These are phyloP conservation scores for Debaryomyces subglobosus DNA, from an alignment of 1,139 yeast species.

Conservation along the genomic window DNA sequence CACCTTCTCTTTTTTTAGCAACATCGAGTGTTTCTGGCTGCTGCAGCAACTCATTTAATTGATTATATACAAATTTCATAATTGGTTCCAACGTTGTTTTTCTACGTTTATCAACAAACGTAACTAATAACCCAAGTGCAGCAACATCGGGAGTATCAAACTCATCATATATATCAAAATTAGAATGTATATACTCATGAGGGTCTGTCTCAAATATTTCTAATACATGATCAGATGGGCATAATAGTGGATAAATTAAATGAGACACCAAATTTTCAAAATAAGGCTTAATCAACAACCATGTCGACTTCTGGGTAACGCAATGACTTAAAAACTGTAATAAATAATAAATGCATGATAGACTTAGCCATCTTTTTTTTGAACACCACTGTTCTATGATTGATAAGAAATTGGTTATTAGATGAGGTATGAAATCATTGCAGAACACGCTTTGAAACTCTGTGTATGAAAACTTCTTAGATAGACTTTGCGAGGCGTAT, in stretches of 20 bases:
- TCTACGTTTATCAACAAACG: conserved; percentile 68
- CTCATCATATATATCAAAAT: conserved; percentile 68
- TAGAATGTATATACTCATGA: conserved; percentile 82
- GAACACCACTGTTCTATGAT: conserved; percentile 77
- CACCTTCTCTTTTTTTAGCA: conserved; percentile 80
- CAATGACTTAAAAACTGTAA: conserved; percentile 73
- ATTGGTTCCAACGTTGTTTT: conserved; percentile 65
- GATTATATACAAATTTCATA: conserved; percentile 63
- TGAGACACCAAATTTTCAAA: conserved; percentile 66
- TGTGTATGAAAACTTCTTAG: conserved; percentile 54
- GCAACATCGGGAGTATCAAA: conserved; percentile 68
- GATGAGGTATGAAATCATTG: conserved; percentile 69
- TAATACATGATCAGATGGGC: conserved; percentile 69
- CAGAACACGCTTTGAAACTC: conserved; percentile 53
- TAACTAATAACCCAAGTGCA: conserved; percentile 61
- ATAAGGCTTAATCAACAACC: conserved; percentile 74
- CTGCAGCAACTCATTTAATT: conserved; percentile 47
- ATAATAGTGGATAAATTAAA: conserved; percentile 76
- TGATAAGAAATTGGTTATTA: conserved; percentile 62
- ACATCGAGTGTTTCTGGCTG: conserved; percentile 52
- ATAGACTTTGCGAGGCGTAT: conserved; percentile 59
- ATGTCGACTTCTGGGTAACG: conserved; percentile 66
- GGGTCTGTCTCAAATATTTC: conserved; percentile 89
- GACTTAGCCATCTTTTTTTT: conserved; percentile 67
- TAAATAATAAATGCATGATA: conserved; percentile 66